A percentile compares a stretch with the other conserved stretches of the same genome.
These are phyloP conservation scores for Paramecium primaurelia DNA, from an alignment of 73 alveolate genomes.

Conservation along the genomic window DNA sequence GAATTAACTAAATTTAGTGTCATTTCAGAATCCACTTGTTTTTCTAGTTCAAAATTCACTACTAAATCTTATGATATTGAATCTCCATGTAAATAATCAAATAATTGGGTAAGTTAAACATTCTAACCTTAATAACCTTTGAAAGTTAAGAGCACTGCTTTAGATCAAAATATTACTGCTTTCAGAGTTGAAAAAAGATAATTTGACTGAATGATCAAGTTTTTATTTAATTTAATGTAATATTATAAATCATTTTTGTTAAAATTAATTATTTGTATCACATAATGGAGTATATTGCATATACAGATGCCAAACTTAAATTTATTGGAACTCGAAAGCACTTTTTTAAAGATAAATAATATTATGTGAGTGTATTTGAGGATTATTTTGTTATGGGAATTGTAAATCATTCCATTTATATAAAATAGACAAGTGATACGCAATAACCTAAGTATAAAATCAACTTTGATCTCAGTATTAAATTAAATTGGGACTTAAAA, in stretches of 20 bases:
- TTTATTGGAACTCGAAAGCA: slow-evolving; percentile 33
- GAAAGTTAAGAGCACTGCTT: neutral
- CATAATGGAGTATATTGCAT: neutral
- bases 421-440: neutral
- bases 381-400: slow-evolving; percentile 13
- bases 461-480: neutral
- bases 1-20: neutral
- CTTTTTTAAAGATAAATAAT: neutral
- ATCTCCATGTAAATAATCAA: neutral
- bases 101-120: neutral
- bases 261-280: neutral
- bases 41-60: neutral
- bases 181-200: slow-evolving; percentile 11
- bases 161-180: neutral
- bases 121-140: neutral
- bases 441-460: neutral
- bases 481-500: neutral
- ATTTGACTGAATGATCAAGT: neutral
- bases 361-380: neutral
- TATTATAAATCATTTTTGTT: neutral
- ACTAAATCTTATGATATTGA: slow-evolving; percentile 9
- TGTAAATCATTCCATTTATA: neutral
- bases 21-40: neutral
- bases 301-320: neutral
- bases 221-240: neutral